Base-by-base conservation (phyloP, 179 eudicot species). In the Amaranthus tricolor region DNA sequence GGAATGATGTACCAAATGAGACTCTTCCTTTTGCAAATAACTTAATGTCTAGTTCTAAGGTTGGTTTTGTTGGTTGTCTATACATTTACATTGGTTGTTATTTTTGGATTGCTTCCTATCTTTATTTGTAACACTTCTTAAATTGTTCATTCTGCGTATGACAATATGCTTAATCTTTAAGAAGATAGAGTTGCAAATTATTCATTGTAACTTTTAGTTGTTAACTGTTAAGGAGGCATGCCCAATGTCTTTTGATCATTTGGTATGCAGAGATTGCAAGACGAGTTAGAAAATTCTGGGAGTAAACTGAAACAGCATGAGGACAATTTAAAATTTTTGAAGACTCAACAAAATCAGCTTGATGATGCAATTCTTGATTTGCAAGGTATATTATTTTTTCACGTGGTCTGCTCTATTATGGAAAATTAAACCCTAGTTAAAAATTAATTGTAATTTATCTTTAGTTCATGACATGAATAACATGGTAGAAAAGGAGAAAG, bases 281-380 rank as follows among this genome's bases (percentile, higher is more conserved):
- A 90, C 78, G 98, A 89, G 54, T 60, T 89, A 61, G 82, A 81
- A 74, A 82, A 81, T 75, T 64, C 81, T 13, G 97, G 97, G 76
- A 78, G 74, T 74, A 82, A 74, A 77, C 83, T 94, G 59, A 92
- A 85, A 74, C 82, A 87, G 70, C 90, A 92, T 61, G 98, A 92
- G 78, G 94, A 86, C 14, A 89, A 86, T 82, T 66, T 92, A 60
- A 89, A 87, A 75, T 76, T 76, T 68, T 64, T 94, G 70, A 90
- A 82, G 86, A 52, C 76, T 68, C 89, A 85, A 77, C 82, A 70
- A 66, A 90, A 86, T 79, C 85, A 80, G 75, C 82, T 92, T 73
- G 98, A 94, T 55, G 96, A 89, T 40, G 80, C 89, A 68, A 88
- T 90, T 80, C 83, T 89, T 16, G 94, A 92, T 76, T 72, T 86